Percentiles rank a stretch among this genome's conserved stretches.
phyloP scores from a whole-genome alignment of 345 rosid species.

The Stellera chamaejasme region DNA sequence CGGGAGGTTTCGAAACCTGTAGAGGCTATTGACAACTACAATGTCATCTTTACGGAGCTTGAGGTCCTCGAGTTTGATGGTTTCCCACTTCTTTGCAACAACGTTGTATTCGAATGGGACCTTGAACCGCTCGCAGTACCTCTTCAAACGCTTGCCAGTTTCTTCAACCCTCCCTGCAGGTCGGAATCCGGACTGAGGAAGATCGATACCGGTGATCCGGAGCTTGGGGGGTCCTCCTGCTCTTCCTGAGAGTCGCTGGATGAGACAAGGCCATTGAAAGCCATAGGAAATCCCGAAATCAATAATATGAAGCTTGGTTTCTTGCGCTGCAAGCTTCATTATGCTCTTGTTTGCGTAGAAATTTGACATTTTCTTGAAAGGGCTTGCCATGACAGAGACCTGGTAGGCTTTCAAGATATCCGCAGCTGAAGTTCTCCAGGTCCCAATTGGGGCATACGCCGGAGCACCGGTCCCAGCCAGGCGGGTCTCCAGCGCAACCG shows the following conservation, averaged over 20 bases:
- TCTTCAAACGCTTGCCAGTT: conserved; percentile 38
- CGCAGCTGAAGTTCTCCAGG: conserved; percentile 13
- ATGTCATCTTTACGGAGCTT: conserved; percentile 31
- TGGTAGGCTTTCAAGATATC: conserved; percentile 21
- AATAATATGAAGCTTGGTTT: conserved; percentile 35
- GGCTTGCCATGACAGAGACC: conserved; percentile 8
- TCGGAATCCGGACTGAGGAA: conserved; percentile 47
- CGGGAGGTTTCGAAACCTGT: conserved; percentile 33
- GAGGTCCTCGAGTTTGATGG: conserved; percentile 39
- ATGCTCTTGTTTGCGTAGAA: conserved; percentile 30
- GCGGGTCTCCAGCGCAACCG: conserved; percentile 32
- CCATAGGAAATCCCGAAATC: conserved; percentile 51
- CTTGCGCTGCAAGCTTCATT: conserved; percentile 24
- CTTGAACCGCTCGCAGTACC: conserved; percentile 29
- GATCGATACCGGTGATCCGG: conserved; percentile 45
- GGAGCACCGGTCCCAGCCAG: conserved; percentile 18
- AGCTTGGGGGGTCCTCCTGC: conserved; percentile 49
- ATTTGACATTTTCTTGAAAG: conserved; percentile 25
- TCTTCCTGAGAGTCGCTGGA: conserved; percentile 38
- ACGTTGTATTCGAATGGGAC: conserved; percentile 49
- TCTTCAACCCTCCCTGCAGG: conserved; percentile 46
- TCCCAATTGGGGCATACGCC: conserved; percentile 4
- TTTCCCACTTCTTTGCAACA: conserved; percentile 52
- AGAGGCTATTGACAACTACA: conserved; percentile 30
- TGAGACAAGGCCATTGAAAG: conserved; percentile 57